Conservation (phyloP, 192 early-diverging fungal species). For the Dimargaris xerosporica region DNA sequence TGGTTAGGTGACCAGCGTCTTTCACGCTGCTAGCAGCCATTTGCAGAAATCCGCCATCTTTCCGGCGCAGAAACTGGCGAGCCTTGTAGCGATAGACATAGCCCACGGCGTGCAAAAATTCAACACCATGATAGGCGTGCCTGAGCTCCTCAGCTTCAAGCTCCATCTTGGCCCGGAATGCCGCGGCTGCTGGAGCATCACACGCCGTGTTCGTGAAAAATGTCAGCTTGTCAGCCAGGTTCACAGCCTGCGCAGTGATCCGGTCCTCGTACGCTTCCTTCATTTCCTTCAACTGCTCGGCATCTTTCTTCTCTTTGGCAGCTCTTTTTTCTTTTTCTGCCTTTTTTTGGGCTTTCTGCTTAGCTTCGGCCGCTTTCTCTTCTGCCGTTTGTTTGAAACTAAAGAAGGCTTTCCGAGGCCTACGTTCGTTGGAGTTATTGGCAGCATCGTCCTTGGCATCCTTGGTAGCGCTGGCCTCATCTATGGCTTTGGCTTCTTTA, state of each 20-base stretch:
- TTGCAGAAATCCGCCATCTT: conserved; percentile 53
- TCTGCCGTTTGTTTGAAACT: no score
- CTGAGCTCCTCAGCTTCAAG: conserved; percentile 80
- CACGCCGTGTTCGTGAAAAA: conserved; percentile 53
- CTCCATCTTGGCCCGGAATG: conserved; percentile 48
- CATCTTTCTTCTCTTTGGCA: conserved; percentile 38
- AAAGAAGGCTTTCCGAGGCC: no score
- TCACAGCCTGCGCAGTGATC: conserved; percentile 52
- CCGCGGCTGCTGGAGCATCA: conserved; percentile 35
- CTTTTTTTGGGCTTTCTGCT: conserved; percentile 18
- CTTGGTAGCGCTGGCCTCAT: no score
- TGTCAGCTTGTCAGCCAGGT: conserved; percentile 58
- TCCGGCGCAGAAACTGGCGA: conserved; percentile 58
- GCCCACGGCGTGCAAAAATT: conserved; percentile 86
- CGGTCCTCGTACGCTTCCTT: conserved; percentile 39
- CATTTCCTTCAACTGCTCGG: conserved; percentile 40
- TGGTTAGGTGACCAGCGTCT: conserved; percentile 85
- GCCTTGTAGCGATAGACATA: conserved; percentile 81
- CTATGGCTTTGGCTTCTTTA: no score
- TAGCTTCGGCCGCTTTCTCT: conserved; percentile 41
- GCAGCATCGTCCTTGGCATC: no score
- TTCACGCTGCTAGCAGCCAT: conserved; percentile 50
- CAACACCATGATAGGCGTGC: conserved; percentile 78
- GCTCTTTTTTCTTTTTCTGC: conserved; percentile 44
- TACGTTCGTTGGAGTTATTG: no score